Evolutionary conservation across 2,329 filamentous ascomycete genomes (phyloP).

Genomic region (Venturia pyrina): DNA sequence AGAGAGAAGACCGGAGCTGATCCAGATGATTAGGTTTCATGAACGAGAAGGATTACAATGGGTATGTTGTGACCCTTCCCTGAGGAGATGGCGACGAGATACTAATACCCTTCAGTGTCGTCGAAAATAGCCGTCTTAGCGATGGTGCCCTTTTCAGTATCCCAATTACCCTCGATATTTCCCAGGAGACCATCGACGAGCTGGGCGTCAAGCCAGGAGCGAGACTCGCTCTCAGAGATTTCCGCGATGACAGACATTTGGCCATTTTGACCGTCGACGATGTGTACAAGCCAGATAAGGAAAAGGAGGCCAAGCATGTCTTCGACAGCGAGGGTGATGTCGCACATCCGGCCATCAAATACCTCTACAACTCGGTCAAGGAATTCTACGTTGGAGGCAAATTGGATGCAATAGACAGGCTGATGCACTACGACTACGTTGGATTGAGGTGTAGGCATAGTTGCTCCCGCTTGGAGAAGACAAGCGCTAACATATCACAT

Average conservation of each 20-base stretch:
- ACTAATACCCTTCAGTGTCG: slow-evolving; percentile 51
- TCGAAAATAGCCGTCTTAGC: slow-evolving; percentile 74
- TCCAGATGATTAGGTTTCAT: slow-evolving; percentile 62
- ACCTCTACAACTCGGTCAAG: slow-evolving; percentile 69
- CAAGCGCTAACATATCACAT: background rate
- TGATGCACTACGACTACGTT: slow-evolving; percentile 98
- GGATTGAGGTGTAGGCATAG: slow-evolving; percentile 70
- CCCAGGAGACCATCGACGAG: slow-evolving; percentile 62
- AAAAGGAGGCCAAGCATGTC: slow-evolving; percentile 83
- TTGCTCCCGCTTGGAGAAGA: background rate
- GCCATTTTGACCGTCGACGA: slow-evolving; percentile 94
- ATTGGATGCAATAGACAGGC: slow-evolving; percentile 85
- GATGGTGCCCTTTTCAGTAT: slow-evolving; percentile 91
- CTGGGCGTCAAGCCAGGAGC: slow-evolving; percentile 68
- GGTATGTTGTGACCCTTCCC: slow-evolving; percentile 44
- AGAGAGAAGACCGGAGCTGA: background rate
- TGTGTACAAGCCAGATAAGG: slow-evolving; percentile 91
- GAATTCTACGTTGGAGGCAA: slow-evolving; percentile 95
- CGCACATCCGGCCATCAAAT: slow-evolving; percentile 85
- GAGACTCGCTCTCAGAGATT: slow-evolving; percentile 82
- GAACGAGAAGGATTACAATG: slow-evolving; percentile 93
- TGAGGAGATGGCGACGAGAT: background rate
- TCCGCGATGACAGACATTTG: slow-evolving; percentile 90
- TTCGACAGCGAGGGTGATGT: slow-evolving; percentile 77
- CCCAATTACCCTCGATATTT: slow-evolving; percentile 88